Evolutionary conservation across 257 asterid species (phyloP).

Genomic region (Solanum habrochaites): DNA sequence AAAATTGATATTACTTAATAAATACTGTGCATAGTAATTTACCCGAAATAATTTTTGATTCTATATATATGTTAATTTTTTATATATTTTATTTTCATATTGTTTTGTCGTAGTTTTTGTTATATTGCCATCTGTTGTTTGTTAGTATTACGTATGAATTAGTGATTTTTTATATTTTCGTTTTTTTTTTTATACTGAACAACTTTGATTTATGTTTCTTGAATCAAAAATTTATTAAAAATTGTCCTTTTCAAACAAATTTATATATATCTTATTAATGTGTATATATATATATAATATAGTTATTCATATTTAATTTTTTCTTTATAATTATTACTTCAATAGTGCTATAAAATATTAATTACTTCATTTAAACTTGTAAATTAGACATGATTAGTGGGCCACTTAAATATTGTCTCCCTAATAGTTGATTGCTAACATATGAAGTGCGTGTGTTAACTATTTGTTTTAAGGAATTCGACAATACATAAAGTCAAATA

Average conservation of each 20-base stretch:
- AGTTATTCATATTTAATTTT: background rate
- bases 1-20: background rate
- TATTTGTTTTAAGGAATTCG: background rate
- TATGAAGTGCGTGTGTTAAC: background rate
- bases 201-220: rapidly evolving
- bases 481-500: background rate
- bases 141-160: too few relatives aligned
- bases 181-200: rapidly evolving
- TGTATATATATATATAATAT: too few relatives aligned
- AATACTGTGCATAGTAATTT: too few relatives aligned
- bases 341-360: background rate
- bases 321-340: background rate
- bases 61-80: background rate
- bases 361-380: background rate
- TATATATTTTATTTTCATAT: too few relatives aligned
- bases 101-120: too few relatives aligned
- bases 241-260: background rate
- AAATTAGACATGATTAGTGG: background rate
- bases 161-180: rapidly evolving
- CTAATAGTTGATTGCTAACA: background rate
- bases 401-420: background rate
- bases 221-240: too few relatives aligned
- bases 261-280: too few relatives aligned
- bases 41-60: background rate
- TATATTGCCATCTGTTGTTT: too few relatives aligned